Conservation (phyloP, 2,329 filamentous ascomycete species). For the Colletotrichum incanum region DNA sequence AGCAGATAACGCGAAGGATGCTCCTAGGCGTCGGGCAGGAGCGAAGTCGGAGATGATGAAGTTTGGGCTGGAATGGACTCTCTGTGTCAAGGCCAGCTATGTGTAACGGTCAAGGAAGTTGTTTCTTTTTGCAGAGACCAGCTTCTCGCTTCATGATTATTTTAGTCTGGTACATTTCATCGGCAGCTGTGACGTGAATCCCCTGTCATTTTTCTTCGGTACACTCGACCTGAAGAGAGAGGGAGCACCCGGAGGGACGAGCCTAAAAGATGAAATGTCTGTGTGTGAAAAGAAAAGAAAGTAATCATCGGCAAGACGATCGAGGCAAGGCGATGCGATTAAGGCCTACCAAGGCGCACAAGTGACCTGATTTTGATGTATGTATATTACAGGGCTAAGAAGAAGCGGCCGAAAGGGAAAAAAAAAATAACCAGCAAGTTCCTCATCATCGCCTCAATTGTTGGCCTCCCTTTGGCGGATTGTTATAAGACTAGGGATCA, state of each 20-base stretch:
- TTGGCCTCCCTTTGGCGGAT: neutral
- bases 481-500: neutral
- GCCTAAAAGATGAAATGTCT: neutral
- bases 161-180: neutral
- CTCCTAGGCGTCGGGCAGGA: neutral
- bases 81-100: neutral
- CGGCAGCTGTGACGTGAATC: neutral
- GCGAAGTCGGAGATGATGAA: neutral
- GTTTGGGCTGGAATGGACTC: neutral
- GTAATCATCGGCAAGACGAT: neutral
- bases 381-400: neutral
- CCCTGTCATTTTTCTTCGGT: neutral
- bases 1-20: neutral
- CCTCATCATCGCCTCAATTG: neutral
- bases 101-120: neutral
- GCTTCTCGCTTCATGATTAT: neutral
- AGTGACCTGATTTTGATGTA: constrained; percentile 12
- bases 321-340: neutral
- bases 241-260: neutral
- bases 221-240: neutral
- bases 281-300: neutral
- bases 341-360: neutral
- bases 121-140: constrained; percentile 10
- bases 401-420: neutral
- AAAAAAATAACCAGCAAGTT: neutral